A percentile compares a stretch with the other conserved stretches of the same genome.
These are phyloP conservation scores for Phytophthora megakarya DNA, from an alignment of 352 stramenopile genomes.

Conservation along the genomic window DNA sequence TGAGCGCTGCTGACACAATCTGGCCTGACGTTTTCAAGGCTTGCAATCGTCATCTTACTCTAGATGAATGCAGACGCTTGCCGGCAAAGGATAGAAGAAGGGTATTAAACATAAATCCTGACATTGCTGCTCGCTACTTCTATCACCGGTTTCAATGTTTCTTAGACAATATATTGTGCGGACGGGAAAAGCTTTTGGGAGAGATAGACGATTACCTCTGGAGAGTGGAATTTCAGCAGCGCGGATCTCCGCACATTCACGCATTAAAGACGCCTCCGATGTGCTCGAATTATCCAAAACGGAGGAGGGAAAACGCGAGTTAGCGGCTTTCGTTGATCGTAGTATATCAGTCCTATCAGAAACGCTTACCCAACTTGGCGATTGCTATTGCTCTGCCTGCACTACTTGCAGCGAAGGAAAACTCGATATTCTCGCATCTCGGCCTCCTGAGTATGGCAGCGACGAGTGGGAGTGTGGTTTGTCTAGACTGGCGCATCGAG, in stretches of 20 bases:
- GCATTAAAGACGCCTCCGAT: slow-evolving; percentile 22
- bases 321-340: slow-evolving; percentile 5
- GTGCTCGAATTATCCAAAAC: slow-evolving; percentile 8
- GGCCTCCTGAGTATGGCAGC: not conserved
- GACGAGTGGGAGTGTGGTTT: slow-evolving; percentile 16
- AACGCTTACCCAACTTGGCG: not conserved
- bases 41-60: too few species aligned
- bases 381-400: not conserved
- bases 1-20: too few species aligned
- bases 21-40: too few species aligned
- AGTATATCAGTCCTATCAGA: slow-evolving; percentile 4
- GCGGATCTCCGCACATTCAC: slow-evolving; percentile 31
- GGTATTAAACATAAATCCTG: slow-evolving; percentile 11
- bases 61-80: too few species aligned
- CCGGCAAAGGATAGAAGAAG: not conserved
- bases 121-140: slow-evolving; percentile 30
- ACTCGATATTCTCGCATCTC: not conserved
- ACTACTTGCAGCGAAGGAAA: not conserved
- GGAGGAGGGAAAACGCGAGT: not conserved
- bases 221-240: slow-evolving; percentile 26
- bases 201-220: slow-evolving; percentile 31
- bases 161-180: slow-evolving; percentile 14
- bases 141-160: slow-evolving; percentile 23
- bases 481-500: slow-evolving; percentile 7
- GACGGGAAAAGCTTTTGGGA: slow-evolving; percentile 5